Percentiles rank a stretch among this genome's conserved stretches.
phyloP scores from a whole-genome alignment of 345 rosid genomes.

The Linum usitatissimum region DNA sequence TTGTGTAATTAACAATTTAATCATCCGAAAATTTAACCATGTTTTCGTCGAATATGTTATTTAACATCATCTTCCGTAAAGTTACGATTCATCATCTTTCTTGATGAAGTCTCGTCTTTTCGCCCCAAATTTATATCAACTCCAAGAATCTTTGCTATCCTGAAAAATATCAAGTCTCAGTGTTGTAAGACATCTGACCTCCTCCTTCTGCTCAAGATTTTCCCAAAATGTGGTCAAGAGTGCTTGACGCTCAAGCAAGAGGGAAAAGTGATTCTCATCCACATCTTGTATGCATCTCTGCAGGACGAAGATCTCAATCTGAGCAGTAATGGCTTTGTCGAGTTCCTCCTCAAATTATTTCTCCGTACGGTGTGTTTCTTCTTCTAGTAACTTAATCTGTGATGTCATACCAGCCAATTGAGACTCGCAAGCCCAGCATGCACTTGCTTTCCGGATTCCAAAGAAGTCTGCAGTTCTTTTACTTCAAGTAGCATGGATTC shows the following conservation, averaged over 20 bases:
- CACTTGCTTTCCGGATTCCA: conserved; percentile 45
- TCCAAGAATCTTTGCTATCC: no score
- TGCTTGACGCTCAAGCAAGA: conserved; percentile 41
- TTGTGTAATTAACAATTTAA: no score
- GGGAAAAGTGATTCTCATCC: conserved; percentile 46
- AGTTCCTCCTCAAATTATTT: conserved; percentile 57
- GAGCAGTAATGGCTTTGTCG: conserved; percentile 45
- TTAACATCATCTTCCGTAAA: no score
- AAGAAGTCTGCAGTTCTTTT: conserved; percentile 34
- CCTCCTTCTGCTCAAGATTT: conserved; percentile 39
- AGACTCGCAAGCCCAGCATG: conserved; percentile 35
- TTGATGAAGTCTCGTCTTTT: no score
- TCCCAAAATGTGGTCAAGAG: conserved; percentile 46
- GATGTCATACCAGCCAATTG: no score
- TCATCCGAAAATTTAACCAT: no score
- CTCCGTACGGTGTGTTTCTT: conserved; percentile 42
- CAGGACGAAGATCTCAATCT: conserved; percentile 59
- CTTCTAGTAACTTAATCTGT: conserved; percentile 41
- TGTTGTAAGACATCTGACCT: conserved; percentile 37
- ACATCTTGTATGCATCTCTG: conserved; percentile 50
- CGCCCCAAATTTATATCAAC: no score
- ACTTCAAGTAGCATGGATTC: conserved; percentile 40
- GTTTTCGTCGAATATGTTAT: no score
- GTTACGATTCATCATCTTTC: no score
- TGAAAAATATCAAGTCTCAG: conserved; percentile 26